Conservation (phyloP, 2,329 filamentous ascomycete genomes). For the Sporothrix protearum region DNA sequence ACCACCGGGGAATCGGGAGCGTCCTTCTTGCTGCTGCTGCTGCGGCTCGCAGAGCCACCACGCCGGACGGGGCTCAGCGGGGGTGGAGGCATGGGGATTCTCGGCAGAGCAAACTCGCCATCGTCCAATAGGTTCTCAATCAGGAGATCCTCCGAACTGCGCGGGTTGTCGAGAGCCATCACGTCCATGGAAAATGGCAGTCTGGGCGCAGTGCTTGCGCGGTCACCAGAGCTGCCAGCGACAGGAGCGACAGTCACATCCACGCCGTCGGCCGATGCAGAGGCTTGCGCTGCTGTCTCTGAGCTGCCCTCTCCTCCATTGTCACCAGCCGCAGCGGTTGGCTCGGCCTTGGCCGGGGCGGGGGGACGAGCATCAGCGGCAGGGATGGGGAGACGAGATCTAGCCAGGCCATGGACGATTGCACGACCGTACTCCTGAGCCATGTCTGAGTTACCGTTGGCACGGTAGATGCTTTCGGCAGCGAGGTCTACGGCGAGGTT, state of each 20-base stretch:
- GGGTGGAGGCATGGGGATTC: background rate
- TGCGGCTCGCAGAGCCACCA: background rate
- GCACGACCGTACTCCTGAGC: conserved; percentile 73
- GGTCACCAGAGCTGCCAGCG: background rate
- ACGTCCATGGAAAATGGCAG: conserved; percentile 29
- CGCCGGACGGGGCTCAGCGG: background rate
- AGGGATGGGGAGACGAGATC: conserved; percentile 65
- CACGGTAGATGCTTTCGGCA: conserved; percentile 77
- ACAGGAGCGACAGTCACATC: conserved; percentile 10
- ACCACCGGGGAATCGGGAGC: conserved; percentile 30
- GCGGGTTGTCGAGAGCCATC: conserved; percentile 36
- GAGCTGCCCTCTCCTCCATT: background rate
- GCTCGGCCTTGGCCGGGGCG: background rate
- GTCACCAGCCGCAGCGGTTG: background rate
- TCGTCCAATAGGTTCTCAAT: conserved; percentile 8
- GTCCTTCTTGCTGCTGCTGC: background rate
- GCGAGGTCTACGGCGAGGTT: conserved; percentile 60
- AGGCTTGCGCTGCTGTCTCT: background rate
- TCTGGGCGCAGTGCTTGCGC: conserved; percentile 21
- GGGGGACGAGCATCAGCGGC: conserved; percentile 45
- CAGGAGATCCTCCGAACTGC: conserved; percentile 28
- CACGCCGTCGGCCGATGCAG: background rate
- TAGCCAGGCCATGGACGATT: conserved; percentile 54
- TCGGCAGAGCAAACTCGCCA: background rate
- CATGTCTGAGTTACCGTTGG: conserved; percentile 59